Evolutionary conservation across 1,139 yeast species (phyloP), one percentile per base, ranked within the genome.

Genomic region (Nadsonia commutata): DNA sequence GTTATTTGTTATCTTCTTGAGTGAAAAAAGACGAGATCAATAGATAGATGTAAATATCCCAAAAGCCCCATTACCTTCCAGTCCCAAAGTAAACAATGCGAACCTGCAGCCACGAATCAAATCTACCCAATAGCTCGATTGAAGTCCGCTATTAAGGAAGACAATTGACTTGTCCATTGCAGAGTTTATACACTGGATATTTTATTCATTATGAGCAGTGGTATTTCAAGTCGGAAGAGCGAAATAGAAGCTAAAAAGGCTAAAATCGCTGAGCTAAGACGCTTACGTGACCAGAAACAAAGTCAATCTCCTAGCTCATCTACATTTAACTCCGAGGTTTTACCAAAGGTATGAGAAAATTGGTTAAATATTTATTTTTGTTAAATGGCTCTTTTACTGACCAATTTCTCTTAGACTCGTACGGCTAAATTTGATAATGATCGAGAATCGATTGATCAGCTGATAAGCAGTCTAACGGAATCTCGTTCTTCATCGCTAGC

Each of bases 191-290:
- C n/a, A n/a, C n/a, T n/a, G n/a, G n/a, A n/a, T n/a, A n/a, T n/a
- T n/a, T n/a, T n/a, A n/a, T n/a, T n/a, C n/a, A n/a, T n/a, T n/a
- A 31, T 18, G 31, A 20, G 40, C 20, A n/a, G 37, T 5, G 46
- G 44, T 45, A 45, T 42, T 40, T 55, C 57, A 55, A 56, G 55
- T 45, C 54, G 68, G 45, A 58, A 58, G 46, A 56, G 60, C 23
- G 69, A 67, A 49, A 66, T 69, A 40, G 76, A 70, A 50, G 70
- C 69, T 50, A 72, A 69, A 48, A 59, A 62, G 48, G 72, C 64
- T 42, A 63, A 64, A 41, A 60, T 72, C 37, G 72, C 68, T 37
- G 72, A 67, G 50, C 60, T 72, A 27, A 59, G 67, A 42, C 56
- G 64, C 16, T 57, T 56, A 48, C 57, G 69, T 17, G 63, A 58